These are phyloP conservation scores for Sclerotinia spermophila DNA, from an alignment of 2,329 filamentous ascomycete species.

Conservation along the genomic window DNA sequence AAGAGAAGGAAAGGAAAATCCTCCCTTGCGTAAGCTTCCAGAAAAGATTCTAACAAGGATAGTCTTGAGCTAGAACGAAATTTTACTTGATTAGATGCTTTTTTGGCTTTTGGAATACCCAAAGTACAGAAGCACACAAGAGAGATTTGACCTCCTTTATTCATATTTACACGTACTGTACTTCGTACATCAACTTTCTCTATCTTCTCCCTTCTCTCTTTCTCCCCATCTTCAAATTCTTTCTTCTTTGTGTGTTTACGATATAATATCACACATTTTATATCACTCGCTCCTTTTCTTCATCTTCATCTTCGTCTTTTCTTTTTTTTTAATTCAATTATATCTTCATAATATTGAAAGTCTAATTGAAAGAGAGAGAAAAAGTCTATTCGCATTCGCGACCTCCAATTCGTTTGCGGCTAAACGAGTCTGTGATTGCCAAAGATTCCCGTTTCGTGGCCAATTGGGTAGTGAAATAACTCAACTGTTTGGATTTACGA, in stretches of 20 bases:
- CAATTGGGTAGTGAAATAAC: conserved; percentile 13
- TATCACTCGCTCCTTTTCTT: background rate
- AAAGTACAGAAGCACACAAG: background rate
- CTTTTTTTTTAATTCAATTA: background rate
- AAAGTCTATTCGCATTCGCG: background rate
- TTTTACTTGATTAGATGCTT: background rate
- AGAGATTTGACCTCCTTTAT: conserved; percentile 11
- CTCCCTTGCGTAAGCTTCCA: background rate
- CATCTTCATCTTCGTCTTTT: background rate
- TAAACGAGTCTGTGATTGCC: background rate
- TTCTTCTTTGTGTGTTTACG: background rate
- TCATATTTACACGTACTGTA: conserved; percentile 1
- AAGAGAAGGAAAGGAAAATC: background rate
- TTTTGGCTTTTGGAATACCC: background rate
- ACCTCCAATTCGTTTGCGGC: background rate
- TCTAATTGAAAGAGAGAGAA: background rate
- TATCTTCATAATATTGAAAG: background rate
- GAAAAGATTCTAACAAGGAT: background rate
- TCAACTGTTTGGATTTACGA: background rate
- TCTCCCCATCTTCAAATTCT: background rate
- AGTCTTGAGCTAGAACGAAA: background rate
- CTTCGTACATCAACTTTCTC: background rate
- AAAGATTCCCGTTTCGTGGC: conserved; percentile 9
- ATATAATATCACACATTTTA: background rate
- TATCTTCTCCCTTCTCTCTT: background rate